Conservation (phyloP, 345 rosid genomes). For the Eucalyptus tenuipes region DNA sequence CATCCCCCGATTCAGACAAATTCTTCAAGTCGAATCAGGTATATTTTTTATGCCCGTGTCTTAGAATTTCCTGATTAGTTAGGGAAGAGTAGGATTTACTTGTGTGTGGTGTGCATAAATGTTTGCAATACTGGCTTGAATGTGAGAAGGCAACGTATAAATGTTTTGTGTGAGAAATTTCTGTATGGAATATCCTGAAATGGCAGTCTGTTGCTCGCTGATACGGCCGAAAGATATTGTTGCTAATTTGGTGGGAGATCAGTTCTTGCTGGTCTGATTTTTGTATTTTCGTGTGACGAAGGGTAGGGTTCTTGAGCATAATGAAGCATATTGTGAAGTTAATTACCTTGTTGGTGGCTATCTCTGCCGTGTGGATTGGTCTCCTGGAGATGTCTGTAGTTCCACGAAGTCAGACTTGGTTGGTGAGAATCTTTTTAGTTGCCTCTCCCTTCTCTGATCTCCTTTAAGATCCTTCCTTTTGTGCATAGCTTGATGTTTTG, state of each 20-base stretch:
- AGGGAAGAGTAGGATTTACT: neutral
- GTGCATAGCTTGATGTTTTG: neutral
- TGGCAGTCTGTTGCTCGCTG: neutral
- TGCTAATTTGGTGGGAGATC: neutral
- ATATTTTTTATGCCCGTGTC: neutral
- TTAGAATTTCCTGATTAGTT: neutral
- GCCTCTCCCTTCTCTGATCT: neutral
- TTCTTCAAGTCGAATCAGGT: neutral
- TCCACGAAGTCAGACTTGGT: constrained; percentile 31
- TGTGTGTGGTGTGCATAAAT: neutral
- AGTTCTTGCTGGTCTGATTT: neutral
- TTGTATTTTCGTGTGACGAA: neutral
- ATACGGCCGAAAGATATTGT: neutral
- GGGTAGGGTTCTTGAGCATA: neutral
- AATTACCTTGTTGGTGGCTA: constrained; percentile 11
- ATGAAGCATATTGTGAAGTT: constrained; percentile 50
- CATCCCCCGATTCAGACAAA: neutral
- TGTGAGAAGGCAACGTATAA: neutral
- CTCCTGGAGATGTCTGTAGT: constrained; percentile 33
- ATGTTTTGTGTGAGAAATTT: neutral
- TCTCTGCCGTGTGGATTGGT: constrained; percentile 32
- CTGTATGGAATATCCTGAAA: neutral
- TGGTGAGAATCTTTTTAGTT: constrained; percentile 16
- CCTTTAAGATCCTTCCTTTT: neutral
- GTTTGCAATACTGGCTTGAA: neutral